A percentile compares a stretch with the other conserved stretches of the same genome.
Conservation (phyloP, 495 filamentous ascomycete genomes). For the Penicillium herquei region DNA sequence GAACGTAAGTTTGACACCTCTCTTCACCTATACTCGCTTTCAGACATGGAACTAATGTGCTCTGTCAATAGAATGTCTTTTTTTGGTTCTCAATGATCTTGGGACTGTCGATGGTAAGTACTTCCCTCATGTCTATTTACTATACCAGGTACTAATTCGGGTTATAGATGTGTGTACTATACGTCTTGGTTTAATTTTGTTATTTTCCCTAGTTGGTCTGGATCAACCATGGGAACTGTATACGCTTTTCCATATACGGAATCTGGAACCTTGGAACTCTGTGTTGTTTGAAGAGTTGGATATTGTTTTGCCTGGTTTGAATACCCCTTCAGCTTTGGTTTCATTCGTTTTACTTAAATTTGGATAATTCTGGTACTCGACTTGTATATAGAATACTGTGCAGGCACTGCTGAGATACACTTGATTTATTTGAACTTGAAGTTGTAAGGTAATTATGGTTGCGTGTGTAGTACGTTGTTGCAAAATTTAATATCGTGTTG, state of each 20-base stretch:
- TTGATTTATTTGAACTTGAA: no score
- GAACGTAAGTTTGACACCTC: slow-evolving; percentile 58
- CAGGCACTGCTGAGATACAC: no score
- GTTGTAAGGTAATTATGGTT: no score
- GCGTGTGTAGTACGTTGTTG: no score
- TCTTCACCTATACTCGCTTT: no score
- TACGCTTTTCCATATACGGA: neutral
- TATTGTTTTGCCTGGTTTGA: no score
- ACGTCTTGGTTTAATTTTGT: slow-evolving; percentile 48
- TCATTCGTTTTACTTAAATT: no score
- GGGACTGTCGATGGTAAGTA: slow-evolving; percentile 78
- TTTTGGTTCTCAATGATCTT: slow-evolving; percentile 97
- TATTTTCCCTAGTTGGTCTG: neutral
- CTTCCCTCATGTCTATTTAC: neutral
- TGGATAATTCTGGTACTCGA: no score
- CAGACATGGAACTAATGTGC: neutral
- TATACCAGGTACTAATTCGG: slow-evolving; percentile 10
- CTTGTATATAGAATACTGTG: no score
- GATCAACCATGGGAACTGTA: neutral
- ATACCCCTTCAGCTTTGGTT: no score
- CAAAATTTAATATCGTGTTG: no score
- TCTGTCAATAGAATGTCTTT: slow-evolving; percentile 61
- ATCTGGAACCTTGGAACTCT: neutral
- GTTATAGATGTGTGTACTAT: slow-evolving; percentile 54
- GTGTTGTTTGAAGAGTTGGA: no score